A percentile compares a stretch with the other conserved stretches of the same genome.
Evolutionary conservation across 1,284 basidiomycete species (phyloP).

Genomic region (Inonotus obliquus): DNA sequence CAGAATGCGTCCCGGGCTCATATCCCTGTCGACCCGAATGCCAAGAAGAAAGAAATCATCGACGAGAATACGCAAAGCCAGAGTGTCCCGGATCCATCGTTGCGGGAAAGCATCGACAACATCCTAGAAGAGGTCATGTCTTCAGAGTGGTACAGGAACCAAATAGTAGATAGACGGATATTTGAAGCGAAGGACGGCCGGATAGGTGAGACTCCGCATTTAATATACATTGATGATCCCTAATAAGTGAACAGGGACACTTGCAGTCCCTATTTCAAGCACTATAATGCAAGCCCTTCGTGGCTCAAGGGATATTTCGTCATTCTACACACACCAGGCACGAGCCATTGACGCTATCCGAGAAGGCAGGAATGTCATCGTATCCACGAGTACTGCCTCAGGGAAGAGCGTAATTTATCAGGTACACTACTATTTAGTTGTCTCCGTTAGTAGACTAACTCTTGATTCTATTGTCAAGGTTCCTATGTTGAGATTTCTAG

Average conservation of each 20-base stretch:
- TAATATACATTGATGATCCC: background rate
- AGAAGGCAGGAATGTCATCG: conserved; percentile 70
- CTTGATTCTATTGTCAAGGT: conserved; percentile 42
- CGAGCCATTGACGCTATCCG: conserved; percentile 69
- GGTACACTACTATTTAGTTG: conserved; percentile 31
- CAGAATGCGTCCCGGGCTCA: conserved; percentile 64
- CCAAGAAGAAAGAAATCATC: background rate
- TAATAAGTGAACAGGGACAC: conserved; percentile 35
- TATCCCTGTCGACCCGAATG: conserved; percentile 54
- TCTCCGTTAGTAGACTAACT: conserved; percentile 3
- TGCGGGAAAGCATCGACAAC: conserved; percentile 53
- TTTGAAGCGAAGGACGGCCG: conserved; percentile 48
- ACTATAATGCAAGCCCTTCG: conserved; percentile 55
- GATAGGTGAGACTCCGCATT: conserved; percentile 37
- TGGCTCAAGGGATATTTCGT: conserved; percentile 58
- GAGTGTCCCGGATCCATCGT: conserved; percentile 42
- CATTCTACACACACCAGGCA: conserved; percentile 78
- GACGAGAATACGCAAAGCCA: background rate
- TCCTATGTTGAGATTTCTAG: conserved; percentile 67
- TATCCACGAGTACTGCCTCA: conserved; percentile 88
- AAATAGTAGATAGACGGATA: conserved; percentile 57
- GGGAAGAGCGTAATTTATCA: conserved; percentile 92
- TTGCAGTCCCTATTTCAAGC: conserved; percentile 55
- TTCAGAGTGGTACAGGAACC: conserved; percentile 62
- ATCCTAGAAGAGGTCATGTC: conserved; percentile 55